These are phyloP conservation scores for Phytopythium litorale DNA, from an alignment of 352 stramenopile genomes.

Conservation along the genomic window DNA sequence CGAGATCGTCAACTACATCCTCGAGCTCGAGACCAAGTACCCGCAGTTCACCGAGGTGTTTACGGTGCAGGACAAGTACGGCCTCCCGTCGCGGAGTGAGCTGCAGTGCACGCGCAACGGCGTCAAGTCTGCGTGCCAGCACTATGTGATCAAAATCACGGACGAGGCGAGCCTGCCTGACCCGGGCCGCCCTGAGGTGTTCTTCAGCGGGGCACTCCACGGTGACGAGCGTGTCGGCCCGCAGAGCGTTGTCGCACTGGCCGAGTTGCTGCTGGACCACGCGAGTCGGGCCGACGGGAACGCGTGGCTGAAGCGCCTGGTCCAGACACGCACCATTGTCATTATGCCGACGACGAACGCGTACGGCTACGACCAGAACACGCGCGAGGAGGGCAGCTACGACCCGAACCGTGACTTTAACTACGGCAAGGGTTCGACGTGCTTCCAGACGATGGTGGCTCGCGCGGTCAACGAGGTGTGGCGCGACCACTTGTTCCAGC, in stretches of 20 bases:
- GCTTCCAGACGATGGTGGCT: slow-evolving; percentile 93
- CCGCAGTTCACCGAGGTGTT: slow-evolving; percentile 75
- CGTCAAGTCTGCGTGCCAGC: slow-evolving; percentile 42
- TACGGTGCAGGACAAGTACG: slow-evolving; percentile 76
- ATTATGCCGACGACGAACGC: slow-evolving; percentile 92
- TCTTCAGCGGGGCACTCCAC: slow-evolving; percentile 93
- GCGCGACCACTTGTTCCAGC: slow-evolving; percentile 94
- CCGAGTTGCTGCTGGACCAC: slow-evolving; percentile 59
- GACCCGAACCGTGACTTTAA: slow-evolving; percentile 98
- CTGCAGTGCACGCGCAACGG: slow-evolving; percentile 43
- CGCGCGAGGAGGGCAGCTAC: slow-evolving; percentile 69
- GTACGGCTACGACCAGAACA: slow-evolving; percentile 85
- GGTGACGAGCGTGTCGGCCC: slow-evolving; percentile 93
- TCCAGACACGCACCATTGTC: slow-evolving; percentile 73
- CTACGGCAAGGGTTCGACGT: slow-evolving; percentile 82
- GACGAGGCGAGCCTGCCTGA: slow-evolving; percentile 62
- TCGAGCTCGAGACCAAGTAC: slow-evolving; percentile 47
- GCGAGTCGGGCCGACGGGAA: slow-evolving; percentile 34
- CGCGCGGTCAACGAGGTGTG: slow-evolving; percentile 95
- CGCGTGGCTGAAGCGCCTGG: slow-evolving; percentile 61
- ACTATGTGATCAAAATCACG: slow-evolving; percentile 86
- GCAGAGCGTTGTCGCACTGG: slow-evolving; percentile 73
- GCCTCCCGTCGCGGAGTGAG: slow-evolving; percentile 42
- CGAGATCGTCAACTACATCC: slow-evolving; percentile 64
- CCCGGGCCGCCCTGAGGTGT: slow-evolving; percentile 86